Conservation (phyloP, 306 rosid genomes). For the Cucumis hystrix region DNA sequence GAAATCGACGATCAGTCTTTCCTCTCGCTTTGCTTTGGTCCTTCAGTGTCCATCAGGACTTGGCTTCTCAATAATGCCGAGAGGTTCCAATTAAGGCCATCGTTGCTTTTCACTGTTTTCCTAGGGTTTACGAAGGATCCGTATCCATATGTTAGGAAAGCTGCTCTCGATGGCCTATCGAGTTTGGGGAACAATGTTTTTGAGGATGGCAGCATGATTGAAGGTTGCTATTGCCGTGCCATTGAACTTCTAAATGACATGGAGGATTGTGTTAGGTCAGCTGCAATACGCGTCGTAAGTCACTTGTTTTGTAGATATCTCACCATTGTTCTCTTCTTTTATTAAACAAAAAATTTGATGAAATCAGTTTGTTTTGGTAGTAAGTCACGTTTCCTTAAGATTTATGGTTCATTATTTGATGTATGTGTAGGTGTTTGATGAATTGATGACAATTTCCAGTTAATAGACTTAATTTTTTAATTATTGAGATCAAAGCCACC, state of each 20-base stretch:
- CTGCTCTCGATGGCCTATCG: conserved; percentile 57
- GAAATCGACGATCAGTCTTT: conserved; percentile 44
- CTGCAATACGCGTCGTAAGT: conserved; percentile 58
- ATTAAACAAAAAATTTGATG: neutral
- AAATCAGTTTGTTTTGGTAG: neutral
- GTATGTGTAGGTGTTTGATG: neutral
- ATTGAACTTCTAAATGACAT: conserved; percentile 56
- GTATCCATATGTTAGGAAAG: conserved; percentile 52
- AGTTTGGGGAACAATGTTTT: conserved; percentile 28
- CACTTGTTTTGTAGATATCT: neutral
- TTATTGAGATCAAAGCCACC: neutral
- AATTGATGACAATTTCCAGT: neutral
- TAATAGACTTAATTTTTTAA: neutral
- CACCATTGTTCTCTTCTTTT: neutral
- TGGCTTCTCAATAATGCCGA: conserved; percentile 65
- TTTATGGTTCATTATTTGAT: neutral
- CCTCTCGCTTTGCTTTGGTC: conserved; percentile 52
- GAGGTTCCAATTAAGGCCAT: conserved; percentile 26
- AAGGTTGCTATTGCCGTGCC: conserved; percentile 50
- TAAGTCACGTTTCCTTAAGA: neutral
- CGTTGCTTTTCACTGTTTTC: conserved; percentile 32
- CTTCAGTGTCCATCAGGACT: conserved; percentile 27
- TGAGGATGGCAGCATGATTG: conserved; percentile 31
- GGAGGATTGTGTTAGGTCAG: conserved; percentile 43
- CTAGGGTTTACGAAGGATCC: conserved; percentile 80